Evolutionary conservation across 306 rosid species (phyloP).

Genomic region (Lathyrus oleraceus): DNA sequence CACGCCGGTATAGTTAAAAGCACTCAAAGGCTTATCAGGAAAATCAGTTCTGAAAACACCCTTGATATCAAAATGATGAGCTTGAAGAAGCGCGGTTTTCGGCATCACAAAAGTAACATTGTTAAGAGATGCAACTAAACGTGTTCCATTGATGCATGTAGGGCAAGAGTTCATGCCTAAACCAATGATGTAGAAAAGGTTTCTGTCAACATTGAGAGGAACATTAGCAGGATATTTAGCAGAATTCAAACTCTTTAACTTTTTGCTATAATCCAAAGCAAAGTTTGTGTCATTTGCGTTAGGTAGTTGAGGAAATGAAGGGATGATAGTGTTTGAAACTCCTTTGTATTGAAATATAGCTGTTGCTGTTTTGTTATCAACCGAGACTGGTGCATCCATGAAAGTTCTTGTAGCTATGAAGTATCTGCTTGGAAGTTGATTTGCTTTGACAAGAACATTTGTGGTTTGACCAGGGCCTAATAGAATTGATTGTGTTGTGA

Average conservation of each 20-base stretch:
- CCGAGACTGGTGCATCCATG: constrained; percentile 68
- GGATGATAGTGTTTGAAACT: constrained; percentile 64
- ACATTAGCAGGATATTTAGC: constrained; percentile 70
- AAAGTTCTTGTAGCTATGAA: constrained; percentile 71
- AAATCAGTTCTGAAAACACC: constrained; percentile 78
- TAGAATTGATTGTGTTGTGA: constrained; percentile 64
- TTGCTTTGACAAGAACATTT: constrained; percentile 69
- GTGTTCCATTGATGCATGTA: constrained; percentile 69
- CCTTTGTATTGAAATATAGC: constrained; percentile 79
- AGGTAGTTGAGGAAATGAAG: constrained; percentile 65
- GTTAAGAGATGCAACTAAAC: constrained; percentile 77
- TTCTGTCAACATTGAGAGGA: constrained; percentile 71
- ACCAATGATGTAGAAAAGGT: constrained; percentile 70
- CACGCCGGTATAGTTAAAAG: constrained; percentile 74
- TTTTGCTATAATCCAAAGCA: constrained; percentile 56
- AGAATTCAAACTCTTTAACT: constrained; percentile 62
- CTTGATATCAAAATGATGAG: constrained; percentile 65
- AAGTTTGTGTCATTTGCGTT: constrained; percentile 59
- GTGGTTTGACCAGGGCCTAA: constrained; percentile 92
- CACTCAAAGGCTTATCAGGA: constrained; percentile 58
- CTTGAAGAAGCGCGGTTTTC: constrained; percentile 71
- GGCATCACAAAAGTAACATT: constrained; percentile 84
- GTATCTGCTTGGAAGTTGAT: constrained; percentile 60
- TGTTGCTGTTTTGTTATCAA: constrained; percentile 76
- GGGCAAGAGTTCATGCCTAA: constrained; percentile 68